These are phyloP conservation scores for Penicillium flavigenum DNA, from an alignment of 495 filamentous ascomycete species.

Conservation along the genomic window DNA sequence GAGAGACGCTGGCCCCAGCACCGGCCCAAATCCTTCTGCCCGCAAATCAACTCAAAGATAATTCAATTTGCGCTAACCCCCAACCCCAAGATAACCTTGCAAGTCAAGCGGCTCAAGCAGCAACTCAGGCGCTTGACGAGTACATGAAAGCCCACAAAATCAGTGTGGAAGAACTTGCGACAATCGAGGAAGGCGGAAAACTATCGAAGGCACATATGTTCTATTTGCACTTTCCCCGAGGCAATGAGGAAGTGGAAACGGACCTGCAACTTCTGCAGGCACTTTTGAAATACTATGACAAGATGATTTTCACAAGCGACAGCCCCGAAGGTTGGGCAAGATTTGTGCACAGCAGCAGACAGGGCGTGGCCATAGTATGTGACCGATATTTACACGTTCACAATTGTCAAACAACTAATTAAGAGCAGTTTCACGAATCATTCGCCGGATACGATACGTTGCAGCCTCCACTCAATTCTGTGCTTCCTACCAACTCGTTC, in stretches of 20 bases:
- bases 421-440: constrained; percentile 40
- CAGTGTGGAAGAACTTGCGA: constrained; percentile 23
- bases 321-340: constrained; percentile 39
- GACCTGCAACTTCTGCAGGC: constrained; percentile 32
- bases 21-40: not conserved
- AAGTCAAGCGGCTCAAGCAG: not conserved
- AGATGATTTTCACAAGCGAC: constrained; percentile 32
- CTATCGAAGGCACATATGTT: constrained; percentile 29
- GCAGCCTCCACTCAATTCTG: constrained; percentile 25
- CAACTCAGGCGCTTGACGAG: not conserved
- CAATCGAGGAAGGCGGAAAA: constrained; percentile 11
- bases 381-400: not conserved
- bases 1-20: no score
- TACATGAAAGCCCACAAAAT: constrained; percentile 21
- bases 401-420: constrained; percentile 11
- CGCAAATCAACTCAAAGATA: not conserved
- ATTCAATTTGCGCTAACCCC: not conserved
- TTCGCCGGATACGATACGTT: constrained; percentile 32
- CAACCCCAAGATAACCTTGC: not conserved
- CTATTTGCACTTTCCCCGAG: constrained; percentile 40
- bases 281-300: constrained; percentile 30
- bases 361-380: constrained; percentile 45
- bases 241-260: constrained; percentile 12
- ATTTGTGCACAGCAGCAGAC: constrained; percentile 34
- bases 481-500: constrained; percentile 21